Evolutionary conservation across 805 yeast species (phyloP).

Genomic region (Spathaspora passalidarum): DNA sequence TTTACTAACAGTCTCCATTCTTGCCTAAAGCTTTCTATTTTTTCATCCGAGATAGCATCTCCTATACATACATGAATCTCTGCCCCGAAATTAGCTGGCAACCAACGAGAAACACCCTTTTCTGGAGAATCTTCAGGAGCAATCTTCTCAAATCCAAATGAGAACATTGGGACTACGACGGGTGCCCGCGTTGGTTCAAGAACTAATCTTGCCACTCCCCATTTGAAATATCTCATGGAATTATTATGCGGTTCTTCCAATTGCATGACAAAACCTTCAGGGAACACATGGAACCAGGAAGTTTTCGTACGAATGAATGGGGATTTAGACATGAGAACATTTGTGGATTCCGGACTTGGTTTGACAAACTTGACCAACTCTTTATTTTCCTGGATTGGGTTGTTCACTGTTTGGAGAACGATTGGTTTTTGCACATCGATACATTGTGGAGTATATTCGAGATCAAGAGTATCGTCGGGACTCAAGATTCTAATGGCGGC

Average conservation of each 20-base stretch:
- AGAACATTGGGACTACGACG: constrained; percentile 79
- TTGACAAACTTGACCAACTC: constrained; percentile 19
- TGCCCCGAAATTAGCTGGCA: constrained; percentile 65
- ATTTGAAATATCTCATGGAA: constrained; percentile 91
- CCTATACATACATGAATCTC: constrained; percentile 73
- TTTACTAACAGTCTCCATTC: constrained; percentile 68
- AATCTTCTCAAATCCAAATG: constrained; percentile 82
- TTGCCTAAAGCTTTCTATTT: constrained; percentile 57
- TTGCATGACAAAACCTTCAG: constrained; percentile 93
- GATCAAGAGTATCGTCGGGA: constrained; percentile 67
- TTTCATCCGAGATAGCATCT: constrained; percentile 57
- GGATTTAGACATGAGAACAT: constrained; percentile 29
- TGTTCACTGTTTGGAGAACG: constrained; percentile 39
- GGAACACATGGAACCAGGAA: constrained; percentile 92
- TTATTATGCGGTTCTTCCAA: constrained; percentile 72
- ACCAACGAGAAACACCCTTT: constrained; percentile 50
- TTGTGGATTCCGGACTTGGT: constrained; percentile 29
- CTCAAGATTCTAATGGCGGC: constrained; percentile 78
- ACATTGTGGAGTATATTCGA: constrained; percentile 36
- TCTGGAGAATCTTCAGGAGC: constrained; percentile 73
- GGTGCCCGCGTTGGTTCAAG: constrained; percentile 84
- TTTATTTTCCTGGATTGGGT: constrained; percentile 3
- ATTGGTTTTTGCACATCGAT: constrained; percentile 27
- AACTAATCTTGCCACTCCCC: constrained; percentile 88
- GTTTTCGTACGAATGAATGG: constrained; percentile 65